These are phyloP conservation scores for Alisma plantagoaquatica DNA, from an alignment of 106 monocot species.

Conservation along the genomic window DNA sequence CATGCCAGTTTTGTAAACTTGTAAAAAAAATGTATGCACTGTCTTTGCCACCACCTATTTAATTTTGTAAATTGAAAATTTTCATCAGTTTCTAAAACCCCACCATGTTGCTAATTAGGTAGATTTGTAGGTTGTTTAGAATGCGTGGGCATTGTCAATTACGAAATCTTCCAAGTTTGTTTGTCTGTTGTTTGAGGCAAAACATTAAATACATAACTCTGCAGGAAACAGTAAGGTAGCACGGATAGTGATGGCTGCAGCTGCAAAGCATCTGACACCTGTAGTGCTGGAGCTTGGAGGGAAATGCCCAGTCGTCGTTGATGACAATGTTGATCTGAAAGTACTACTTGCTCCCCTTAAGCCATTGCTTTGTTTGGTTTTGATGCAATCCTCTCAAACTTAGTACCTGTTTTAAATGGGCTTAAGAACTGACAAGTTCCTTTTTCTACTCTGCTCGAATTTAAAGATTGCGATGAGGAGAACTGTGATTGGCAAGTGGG, in stretches of 20 bases:
- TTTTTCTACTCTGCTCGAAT: neutral
- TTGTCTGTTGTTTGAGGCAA: neutral
- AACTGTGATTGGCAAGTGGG: conserved; percentile 29
- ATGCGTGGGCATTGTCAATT: too few species aligned
- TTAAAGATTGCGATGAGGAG: conserved; percentile 17
- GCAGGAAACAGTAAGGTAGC: conserved; percentile 24
- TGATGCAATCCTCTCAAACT: neutral
- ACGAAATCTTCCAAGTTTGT: too few species aligned
- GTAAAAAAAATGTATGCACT: neutral
- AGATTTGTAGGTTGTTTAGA: too few species aligned
- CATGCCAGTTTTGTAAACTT: neutral
- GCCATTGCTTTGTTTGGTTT: neutral
- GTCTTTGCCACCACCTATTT: neutral
- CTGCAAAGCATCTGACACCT: conserved; percentile 37
- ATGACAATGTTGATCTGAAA: conserved; percentile 22
- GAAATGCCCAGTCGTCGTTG: conserved; percentile 32
- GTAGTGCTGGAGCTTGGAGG: conserved; percentile 39
- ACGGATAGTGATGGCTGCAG: conserved; percentile 30
- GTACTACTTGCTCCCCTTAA: conserved; percentile 2
- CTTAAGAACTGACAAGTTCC: neutral
- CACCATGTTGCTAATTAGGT: neutral
- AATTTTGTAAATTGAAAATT: neutral
- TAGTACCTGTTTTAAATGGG: neutral
- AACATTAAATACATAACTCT: neutral
- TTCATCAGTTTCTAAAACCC: neutral